These are phyloP conservation scores for Zychaea mexicana DNA, from an alignment of 371 early-diverging fungal species.

Conservation along the genomic window DNA sequence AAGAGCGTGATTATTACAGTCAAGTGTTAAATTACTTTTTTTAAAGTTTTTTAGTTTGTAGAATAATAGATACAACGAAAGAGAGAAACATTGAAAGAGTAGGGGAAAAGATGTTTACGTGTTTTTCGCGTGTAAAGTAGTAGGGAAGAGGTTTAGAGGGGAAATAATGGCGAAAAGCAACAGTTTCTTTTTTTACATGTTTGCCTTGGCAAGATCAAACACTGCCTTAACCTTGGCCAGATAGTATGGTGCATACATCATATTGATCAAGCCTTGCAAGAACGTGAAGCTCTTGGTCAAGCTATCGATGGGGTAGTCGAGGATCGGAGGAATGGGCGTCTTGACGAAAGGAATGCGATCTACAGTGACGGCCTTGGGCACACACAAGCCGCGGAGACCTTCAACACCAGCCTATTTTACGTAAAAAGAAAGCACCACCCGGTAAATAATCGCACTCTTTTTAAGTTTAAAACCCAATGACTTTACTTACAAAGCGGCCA, in stretches of 20 bases:
- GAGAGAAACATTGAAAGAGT: too few species aligned
- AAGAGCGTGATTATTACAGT: too few species aligned
- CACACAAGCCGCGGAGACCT: slow-evolving; percentile 75
- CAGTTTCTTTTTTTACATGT: neutral
- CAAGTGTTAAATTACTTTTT: neutral
- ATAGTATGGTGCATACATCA: slow-evolving; percentile 43
- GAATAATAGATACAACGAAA: slow-evolving; percentile 5
- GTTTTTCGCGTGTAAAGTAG: too few species aligned
- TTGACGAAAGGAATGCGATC: slow-evolving; percentile 75
- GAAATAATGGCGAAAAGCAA: neutral
- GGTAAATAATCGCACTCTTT: neutral
- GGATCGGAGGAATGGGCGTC: slow-evolving; percentile 71
- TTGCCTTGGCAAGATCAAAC: slow-evolving; percentile 46
- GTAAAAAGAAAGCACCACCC: neutral
- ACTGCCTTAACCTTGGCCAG: slow-evolving; percentile 39
- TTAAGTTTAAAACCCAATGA: too few species aligned
- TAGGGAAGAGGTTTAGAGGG: too few species aligned
- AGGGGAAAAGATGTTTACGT: too few species aligned
- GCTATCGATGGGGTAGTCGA: slow-evolving; percentile 64
- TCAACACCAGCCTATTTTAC: slow-evolving; percentile 59
- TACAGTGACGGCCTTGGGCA: slow-evolving; percentile 71
- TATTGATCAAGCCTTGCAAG: slow-evolving; percentile 39
- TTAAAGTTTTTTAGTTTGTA: too few species aligned
- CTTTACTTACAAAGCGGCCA: slow-evolving; percentile 59
- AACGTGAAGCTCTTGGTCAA: slow-evolving; percentile 44